Percentiles rank a stretch among this genome's conserved stretches.
phyloP scores from a whole-genome alignment of 139 green algal genomes.

The Prasinococcaceae sp. region DNA sequence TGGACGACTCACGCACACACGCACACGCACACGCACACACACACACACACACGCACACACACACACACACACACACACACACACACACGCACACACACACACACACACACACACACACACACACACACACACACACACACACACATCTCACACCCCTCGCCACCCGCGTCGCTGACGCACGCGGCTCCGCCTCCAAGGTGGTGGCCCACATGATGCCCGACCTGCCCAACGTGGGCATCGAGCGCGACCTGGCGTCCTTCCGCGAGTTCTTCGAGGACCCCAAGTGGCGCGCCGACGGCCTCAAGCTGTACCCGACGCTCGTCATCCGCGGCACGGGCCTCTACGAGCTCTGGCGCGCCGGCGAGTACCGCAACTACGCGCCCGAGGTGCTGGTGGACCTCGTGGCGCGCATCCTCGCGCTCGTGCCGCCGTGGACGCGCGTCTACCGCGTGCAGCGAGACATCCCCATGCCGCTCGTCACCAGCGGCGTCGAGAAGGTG shows the following conservation, averaged over 20 bases:
- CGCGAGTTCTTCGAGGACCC: constrained; percentile 94
- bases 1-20: no score
- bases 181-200: no score
- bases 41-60: no score
- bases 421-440: constrained; percentile 80
- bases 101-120: no score
- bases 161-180: no score
- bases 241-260: constrained; percentile 92
- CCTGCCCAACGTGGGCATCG: constrained; percentile 91
- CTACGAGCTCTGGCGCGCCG: constrained; percentile 96
- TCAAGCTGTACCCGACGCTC: constrained; percentile 79
- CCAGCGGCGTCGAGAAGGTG: constrained; percentile 74
- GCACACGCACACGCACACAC: no score
- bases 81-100: no score
- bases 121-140: no score
- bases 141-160: no score
- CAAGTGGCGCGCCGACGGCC: constrained; percentile 74
- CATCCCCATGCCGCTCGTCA: constrained; percentile 97
- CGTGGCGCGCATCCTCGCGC: constrained; percentile 65
- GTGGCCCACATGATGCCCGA: constrained; percentile 98
- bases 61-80: no score
- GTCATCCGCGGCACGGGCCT: constrained; percentile 81
- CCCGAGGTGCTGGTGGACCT: constrained; percentile 76
- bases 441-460: constrained; percentile 86
- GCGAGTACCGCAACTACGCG: constrained; percentile 78